Base-by-base conservation (phyloP, 352 stramenopile genomes). In the Phytophthora lateralis region DNA sequence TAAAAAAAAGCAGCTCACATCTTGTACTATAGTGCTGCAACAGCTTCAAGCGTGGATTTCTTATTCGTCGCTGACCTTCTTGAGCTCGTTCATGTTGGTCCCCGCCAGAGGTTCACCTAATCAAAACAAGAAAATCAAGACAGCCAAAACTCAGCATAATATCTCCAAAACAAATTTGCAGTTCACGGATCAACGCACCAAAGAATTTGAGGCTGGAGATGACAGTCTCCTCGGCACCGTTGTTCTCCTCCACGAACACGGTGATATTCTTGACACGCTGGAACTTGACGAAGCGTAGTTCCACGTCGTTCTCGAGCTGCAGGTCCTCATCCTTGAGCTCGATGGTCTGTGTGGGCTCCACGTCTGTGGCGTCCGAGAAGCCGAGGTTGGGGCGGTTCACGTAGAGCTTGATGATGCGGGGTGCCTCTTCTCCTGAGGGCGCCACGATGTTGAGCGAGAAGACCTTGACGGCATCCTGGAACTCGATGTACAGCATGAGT, bases 51-150 rank as follows among this genome's bases (percentile, higher is more conserved):
- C 17, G 32, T 44, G 18, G 48, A 57, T 46, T 63, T 42, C 21
- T 69, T 90, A 90, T 65, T 93, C 84, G 35, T 93, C 80, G 65
- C 71, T 84, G 56, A 90, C 46, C 63, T 91, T 94, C 73, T 94
- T 94, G 30, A 94, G 74, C 47, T 92, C 85, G 63, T 91, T 91
- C 81, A 93, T 90, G 75, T 93, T 93, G 32, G 82, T 93, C 26
- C 85, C 85, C 6, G 83, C 82, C 18, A 93, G 80, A 39, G 46
- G 60, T 52, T 93, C 83, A 32, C 83, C 83, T 92, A 41, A 34
- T 51, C 18, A 65, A 10, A 65, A 51, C 44, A 35, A 57, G n/a
- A 27, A 55, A 47, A 48, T 20, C 39, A 45, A 30, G 45, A 61
- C 30, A 18, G 11, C n/a, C 3, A 39, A 53, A 41, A 41, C 20